Evolutionary conservation across 2,329 filamentous ascomycete genomes (phyloP), one percentile per base, ranked within the genome.

Genomic region (Albophoma yamanashiensis): DNA sequence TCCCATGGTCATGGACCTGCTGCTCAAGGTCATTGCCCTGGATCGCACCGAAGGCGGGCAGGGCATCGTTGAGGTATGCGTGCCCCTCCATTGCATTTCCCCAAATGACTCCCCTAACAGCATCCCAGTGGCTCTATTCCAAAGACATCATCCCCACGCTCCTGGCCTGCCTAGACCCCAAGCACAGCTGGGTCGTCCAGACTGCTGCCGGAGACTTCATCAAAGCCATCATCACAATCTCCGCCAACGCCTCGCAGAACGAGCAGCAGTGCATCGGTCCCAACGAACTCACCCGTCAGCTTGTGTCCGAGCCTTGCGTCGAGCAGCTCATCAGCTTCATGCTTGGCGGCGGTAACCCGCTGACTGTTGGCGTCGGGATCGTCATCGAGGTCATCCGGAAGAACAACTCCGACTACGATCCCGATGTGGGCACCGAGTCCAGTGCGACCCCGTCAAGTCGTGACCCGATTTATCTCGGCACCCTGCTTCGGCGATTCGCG

Each of bases 191-290:
- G 73, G 90, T 93, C 1, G 95, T 94, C 2, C 94, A 99, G 73
- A 97, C 94, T 0, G 95, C 94, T 0, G 94, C 94, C 0, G 94
- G 94, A 52, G 94, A 99, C 71, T 99, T 99, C 67, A 83, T 99
- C 68, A 99, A 99, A 74, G 94, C 94, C 50, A 97, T 99, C 70
- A 97, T 99, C 66, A 99, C 94, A 34, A 97, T 99, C 61, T 97
- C 94, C 1, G 94, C 94, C 62, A 99, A 99, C 70, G 94, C 94
- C 3, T 97, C 93, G 1, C 94, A 96, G 67, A 96, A 97, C 69
- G 94, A 99, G 69, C 92, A 97, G 71, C 94, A 93, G n/a, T 97
- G 95, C 68, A 97, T 99, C 71, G 94, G 94, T 4, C 94, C 94
- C 4, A 99, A 99, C 72, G 94, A 96, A 70, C 83, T 99, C 57